These are phyloP conservation scores for Batrachochytrium dendrobatidis DNA, from an alignment of 371 early-diverging fungal genomes.

Conservation along the genomic window DNA sequence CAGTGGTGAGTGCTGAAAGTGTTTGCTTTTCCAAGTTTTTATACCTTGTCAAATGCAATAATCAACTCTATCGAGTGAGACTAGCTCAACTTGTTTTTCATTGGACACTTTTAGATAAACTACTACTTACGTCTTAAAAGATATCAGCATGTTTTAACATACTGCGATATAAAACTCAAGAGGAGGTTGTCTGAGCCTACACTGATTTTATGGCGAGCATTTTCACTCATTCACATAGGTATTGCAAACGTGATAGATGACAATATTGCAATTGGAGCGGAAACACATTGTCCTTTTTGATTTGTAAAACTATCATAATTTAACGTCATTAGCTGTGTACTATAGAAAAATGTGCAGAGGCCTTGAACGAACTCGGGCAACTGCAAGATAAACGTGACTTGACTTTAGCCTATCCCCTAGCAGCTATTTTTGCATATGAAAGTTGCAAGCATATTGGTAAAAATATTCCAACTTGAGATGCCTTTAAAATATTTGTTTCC, in stretches of 20 bases:
- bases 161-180: slow-evolving; percentile 29
- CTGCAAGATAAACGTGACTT: slow-evolving; percentile 42
- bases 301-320: not conserved
- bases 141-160: slow-evolving; percentile 23
- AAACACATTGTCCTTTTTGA: not conserved
- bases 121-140: slow-evolving; percentile 30
- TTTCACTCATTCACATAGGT: slow-evolving; percentile 24
- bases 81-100: not conserved
- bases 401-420: slow-evolving; percentile 25
- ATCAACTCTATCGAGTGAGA: not conserved
- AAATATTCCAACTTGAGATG: not conserved
- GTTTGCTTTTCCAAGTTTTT: not conserved
- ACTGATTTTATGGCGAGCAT: slow-evolving; percentile 34
- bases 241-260: not conserved
- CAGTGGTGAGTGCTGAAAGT: not conserved
- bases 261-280: not conserved
- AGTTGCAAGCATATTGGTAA: slow-evolving; percentile 34
- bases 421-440: slow-evolving; percentile 39
- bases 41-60: too few species aligned
- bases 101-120: slow-evolving; percentile 24
- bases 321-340: not conserved
- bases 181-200: slow-evolving; percentile 29
- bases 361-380: slow-evolving; percentile 30
- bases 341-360: slow-evolving; percentile 28
- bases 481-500: not conserved